These are phyloP conservation scores for Coemansia nantahalensis DNA, from an alignment of 192 early-diverging fungal genomes.

Conservation along the genomic window DNA sequence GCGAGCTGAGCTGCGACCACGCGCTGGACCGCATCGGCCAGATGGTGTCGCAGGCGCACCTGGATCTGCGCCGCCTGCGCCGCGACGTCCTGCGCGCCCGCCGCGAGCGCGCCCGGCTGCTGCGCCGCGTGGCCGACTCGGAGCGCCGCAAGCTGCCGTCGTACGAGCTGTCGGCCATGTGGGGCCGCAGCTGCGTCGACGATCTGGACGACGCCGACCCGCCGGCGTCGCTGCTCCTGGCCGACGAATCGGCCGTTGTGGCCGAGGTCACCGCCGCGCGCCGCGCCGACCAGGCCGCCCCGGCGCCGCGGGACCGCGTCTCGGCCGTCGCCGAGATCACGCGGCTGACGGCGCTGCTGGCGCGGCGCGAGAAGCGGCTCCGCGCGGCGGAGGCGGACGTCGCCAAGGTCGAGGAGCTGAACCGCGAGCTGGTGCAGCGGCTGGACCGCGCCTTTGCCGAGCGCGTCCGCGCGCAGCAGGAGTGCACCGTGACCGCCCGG, in stretches of 20 bases:
- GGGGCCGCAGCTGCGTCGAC: conserved; percentile 30
- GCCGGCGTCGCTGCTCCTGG: conserved; percentile 31
- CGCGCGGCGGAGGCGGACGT: conserved; percentile 10
- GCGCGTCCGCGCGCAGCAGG: conserved; percentile 20
- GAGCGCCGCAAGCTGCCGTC: conserved; percentile 44
- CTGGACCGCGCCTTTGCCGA: conserved; percentile 31
- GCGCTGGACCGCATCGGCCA: conserved; percentile 36
- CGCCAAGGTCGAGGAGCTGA: conserved; percentile 23
- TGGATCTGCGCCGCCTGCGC: conserved; percentile 29
- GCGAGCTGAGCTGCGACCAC: conserved; percentile 18
- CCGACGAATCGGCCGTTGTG: conserved; percentile 28
- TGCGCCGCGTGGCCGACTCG: conserved; percentile 37
- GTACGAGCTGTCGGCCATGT: conserved; percentile 34
- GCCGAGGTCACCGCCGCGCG: conserved; percentile 13
- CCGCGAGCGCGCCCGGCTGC: conserved; percentile 30
- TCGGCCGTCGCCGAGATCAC: conserved; percentile 16
- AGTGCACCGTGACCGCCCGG: conserved; percentile 16
- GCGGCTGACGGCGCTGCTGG: conserved; percentile 17
- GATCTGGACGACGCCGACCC: conserved; percentile 27
- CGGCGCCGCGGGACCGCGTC: conserved; percentile 12
- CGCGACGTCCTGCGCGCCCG: conserved; percentile 17
- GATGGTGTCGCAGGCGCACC: conserved; percentile 23
- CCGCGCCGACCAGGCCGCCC: not conserved
- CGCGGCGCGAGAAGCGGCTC: conserved; percentile 11
- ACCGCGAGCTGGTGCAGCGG: conserved; percentile 27